Base-by-base conservation (phyloP, 805 yeast species). In the Monosporozyma unispora region DNA sequence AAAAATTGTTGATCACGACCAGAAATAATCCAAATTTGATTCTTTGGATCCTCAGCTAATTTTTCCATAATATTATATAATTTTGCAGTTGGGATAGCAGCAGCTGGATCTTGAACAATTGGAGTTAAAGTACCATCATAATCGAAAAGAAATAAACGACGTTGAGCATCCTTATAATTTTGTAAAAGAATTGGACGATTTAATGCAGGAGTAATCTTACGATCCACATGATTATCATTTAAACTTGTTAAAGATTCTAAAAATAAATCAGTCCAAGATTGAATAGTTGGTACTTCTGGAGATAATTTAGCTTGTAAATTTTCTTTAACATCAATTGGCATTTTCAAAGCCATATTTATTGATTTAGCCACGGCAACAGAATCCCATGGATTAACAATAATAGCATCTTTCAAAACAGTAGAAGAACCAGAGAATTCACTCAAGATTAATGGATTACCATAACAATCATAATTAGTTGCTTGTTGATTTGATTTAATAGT, bases 81-180 rank as follows among this genome's bases (percentile, higher is more conserved):
- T 56, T 84, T 75, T 3, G 82, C 81, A 0, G 96, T 81, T 2
- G 99, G 99, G 40, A 93, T 85, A 0, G 99, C 99, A 0, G 98
- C 97, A n/a, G 91, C 88, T 1, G 99, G 99, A 58, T 93, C 98
- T 38, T 81, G 78, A 3, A 93, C 99, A 61, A 93, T 93, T 12
- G 98, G 98, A 0, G 99, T 88, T 57, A 93, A 73, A 1, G 99
- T 93, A 27, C 99, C 99, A 64, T 93, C 99, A 64, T 93, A 93
- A 69, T 93, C 99, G 69, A 93, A 90, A 58, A 93, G 67, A 58
- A 93, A 88, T 51, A 93, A 69, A 53, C 98, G 76, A 57, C 84
- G 76, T 31, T 77, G 53, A 0, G 96, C 80, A 21, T 64, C 56
- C 44, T 75, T 65, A 65, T 87, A 93, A 50, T 77, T 75, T 21